A percentile compares a stretch with the other conserved stretches of the same genome.
These are phyloP conservation scores for Penicillium brevicompactum DNA, from an alignment of 2,329 filamentous ascomycete species.

Conservation along the genomic window DNA sequence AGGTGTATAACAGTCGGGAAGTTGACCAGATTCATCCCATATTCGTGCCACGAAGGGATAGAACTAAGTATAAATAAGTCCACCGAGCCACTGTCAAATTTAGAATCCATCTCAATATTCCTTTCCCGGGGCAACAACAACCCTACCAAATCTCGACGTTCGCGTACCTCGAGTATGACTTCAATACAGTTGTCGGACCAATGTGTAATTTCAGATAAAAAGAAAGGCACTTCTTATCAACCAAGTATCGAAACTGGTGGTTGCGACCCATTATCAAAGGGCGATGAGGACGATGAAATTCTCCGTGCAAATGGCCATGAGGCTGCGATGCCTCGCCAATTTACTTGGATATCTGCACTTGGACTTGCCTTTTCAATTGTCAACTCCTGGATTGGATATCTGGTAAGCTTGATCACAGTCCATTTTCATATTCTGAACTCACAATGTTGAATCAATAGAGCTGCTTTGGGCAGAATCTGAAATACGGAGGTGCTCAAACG, in stretches of 20 bases:
- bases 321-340: neutral
- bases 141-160: no score
- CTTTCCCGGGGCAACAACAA: no score
- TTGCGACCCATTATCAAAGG: neutral
- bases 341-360: neutral
- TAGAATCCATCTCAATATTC: no score
- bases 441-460: neutral
- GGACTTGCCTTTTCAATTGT: neutral
- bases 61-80: no score
- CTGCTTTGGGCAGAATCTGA: neutral
- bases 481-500: neutral
- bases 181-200: neutral
- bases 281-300: neutral
- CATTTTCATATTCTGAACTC: neutral
- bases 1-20: no score
- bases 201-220: neutral
- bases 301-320: neutral
- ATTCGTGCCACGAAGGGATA: no score
- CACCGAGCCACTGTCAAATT: no score
- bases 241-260: neutral
- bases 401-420: neutral
- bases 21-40: no score
- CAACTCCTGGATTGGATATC: neutral
- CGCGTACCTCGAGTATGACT: neutral
- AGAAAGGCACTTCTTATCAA: neutral